Base-by-base conservation (phyloP, 208 protist species). In the Trypanosoma avium region DNA sequence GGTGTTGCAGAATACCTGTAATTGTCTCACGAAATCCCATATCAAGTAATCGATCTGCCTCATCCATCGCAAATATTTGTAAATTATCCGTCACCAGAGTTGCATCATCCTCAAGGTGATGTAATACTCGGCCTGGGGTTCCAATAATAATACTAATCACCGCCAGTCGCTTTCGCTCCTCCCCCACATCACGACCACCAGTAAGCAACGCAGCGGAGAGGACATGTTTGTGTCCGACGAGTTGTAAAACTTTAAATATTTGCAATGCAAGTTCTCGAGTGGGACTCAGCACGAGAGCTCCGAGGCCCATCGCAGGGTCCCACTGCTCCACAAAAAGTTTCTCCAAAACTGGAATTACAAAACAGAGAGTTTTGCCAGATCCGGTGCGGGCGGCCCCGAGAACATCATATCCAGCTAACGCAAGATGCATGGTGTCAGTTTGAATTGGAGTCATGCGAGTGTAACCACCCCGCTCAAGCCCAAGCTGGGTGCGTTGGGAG, bases 311-410 rank as follows among this genome's bases (percentile, higher is more conserved):
- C 36, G 83, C 63, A 3, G 67, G 30, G 4, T 84, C 81, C 95
- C 96, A 98, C 64, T 86, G 83, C 74, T 97, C 70, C 21, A 86
- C 68, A 22, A 86, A 97, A 8, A 99, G 82, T 13, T 64, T 58
- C 81, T 99, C 97, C 15, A 99, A 68, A 2, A 98, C 79, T 0
- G 98, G 99, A n/a, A 99, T 76, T 22, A 99, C 79, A 65, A 99
- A 99, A 24, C 97, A 97, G 6, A 99, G 81, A 10, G 99, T 99
- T 79, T 99, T 99, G 68, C 98, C 98, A 1, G 93, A 98, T 55
- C 98, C 98, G 8, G 98, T 99, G 69, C 97, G 98, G 17, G 98
- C 98, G 12, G 98, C 98, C 27, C 97, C 98, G n/a, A 99, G 88
- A 24, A 99, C 90, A 73, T 99, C 98, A 27, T 90, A 77, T 0